Evolutionary conservation across 176 grass and related monocot species (phyloP).

Genomic region (Thinopyrum elongatum): DNA sequence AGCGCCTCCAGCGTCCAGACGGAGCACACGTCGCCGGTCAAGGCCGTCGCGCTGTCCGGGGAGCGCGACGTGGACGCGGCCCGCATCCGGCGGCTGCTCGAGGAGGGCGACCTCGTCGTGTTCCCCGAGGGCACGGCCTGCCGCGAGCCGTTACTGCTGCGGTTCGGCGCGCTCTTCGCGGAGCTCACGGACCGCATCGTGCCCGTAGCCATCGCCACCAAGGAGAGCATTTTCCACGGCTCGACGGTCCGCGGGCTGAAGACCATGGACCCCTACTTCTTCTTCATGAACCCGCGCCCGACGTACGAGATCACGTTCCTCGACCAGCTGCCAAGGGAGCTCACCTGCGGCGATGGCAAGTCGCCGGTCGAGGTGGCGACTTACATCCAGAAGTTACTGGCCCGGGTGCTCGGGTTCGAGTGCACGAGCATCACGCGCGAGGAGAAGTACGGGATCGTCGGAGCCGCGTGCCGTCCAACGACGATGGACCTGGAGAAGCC

Average conservation of each 20-base stretch:
- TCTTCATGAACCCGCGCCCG: slow-evolving; percentile 80
- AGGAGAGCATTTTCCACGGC: slow-evolving; percentile 65
- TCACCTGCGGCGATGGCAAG: slow-evolving; percentile 55
- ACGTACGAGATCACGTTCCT: slow-evolving; percentile 74
- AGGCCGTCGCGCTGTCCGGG: slow-evolving; percentile 26
- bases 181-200: slow-evolving; percentile 72
- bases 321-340: slow-evolving; percentile 53
- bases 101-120: slow-evolving; percentile 54
- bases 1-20: slow-evolving; percentile 32
- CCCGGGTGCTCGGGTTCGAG: slow-evolving; percentile 52
- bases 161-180: slow-evolving; percentile 53
- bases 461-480: slow-evolving; percentile 24
- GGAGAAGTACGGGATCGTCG: slow-evolving; percentile 46
- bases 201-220: slow-evolving; percentile 55
- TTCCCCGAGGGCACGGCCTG: slow-evolving; percentile 65
- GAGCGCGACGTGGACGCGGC: slow-evolving; percentile 35
- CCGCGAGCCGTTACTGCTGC: slow-evolving; percentile 54
- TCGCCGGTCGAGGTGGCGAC: slow-evolving; percentile 61
- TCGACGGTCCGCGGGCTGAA: slow-evolving; percentile 38
- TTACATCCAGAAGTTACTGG: slow-evolving; percentile 56
- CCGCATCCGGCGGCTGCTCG: slow-evolving; percentile 41
- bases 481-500: not conserved
- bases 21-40: slow-evolving; percentile 38
- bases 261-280: slow-evolving; percentile 61
- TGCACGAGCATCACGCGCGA: slow-evolving; percentile 53